Evolutionary conservation across 2,329 filamentous ascomycete genomes (phyloP), one percentile per base, ranked within the genome.

Genomic region (Talaromyces verruculosus): DNA sequence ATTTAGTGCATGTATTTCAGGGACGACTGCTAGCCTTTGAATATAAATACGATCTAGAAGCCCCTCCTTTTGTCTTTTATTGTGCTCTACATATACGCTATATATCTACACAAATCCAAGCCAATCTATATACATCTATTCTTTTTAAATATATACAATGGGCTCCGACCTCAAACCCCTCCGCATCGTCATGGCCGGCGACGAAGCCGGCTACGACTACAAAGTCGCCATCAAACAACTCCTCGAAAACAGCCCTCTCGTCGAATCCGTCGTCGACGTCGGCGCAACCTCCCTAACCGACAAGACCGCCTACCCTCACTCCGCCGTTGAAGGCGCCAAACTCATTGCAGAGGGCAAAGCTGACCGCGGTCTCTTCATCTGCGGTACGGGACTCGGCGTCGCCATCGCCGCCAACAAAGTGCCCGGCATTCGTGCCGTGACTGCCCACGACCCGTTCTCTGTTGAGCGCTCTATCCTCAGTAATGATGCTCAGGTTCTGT

Each of bases 351-450:
- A 78, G 53, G 81, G 81, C 68, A 80, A 82, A 72, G 89, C 86
- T 62, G 92, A 96, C 79, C 89, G 92, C 63, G 92, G 91, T 0
- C 83, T 96, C 43, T 78, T 79, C 70, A 91, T 96, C 81, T 96
- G 92, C 80, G 92, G 92, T 2, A 96, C 92, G 0, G 92, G 92
- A 0, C 85, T 96, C 7, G 92, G 92, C 22, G 92, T 96, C 7
- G 92, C 92, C 72, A 96, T 96, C 75, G 82, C 87, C n/a, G 92
- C 92, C 70, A 96, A 96, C 84, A 96, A 96, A 78, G 88, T 96
- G 69, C 89, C 88, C 65, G 92, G 92, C 5, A 87, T 96, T 68
- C 84, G 92, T 28, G 92, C 92, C n/a, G 92, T 96, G 19, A 96
- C 92, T 5, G 92, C 92, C 0, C 92, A 96, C 77, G 92, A 96